Base-by-base conservation (phyloP, 2,329 filamentous ascomycete species). In the Nemania diffusa region DNA sequence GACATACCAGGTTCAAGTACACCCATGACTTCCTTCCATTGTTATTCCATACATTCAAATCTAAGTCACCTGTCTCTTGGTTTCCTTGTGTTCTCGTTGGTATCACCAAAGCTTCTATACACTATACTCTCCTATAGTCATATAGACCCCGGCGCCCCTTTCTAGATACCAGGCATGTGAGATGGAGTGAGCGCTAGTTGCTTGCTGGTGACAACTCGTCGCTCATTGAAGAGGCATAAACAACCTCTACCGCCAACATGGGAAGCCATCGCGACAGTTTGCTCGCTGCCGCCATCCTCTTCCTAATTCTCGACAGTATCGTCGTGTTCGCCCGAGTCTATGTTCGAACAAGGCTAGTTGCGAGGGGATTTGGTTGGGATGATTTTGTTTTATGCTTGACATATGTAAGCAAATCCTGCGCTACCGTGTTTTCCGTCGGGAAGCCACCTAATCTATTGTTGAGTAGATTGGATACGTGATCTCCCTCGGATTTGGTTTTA, bases 321-420 rank as follows among this genome's bases (percentile, higher is more conserved):
- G 73, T 72, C 44, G 69, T 78, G 32, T 69, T 64, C 27, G 65
- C 70, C 8, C 75, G 76, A 24, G 57, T 78, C 32, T 77, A 76
- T 60, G 76, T 78, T 6, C 76, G 77, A 20, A 74, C 71, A 9
- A 72, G 63, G 46, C 56, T 78, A 48, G 67, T 76, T n/a, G 71
- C 64, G 6, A 62, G 71, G 15, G 72, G 72, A 0, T 77, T 77
- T 53, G 76, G 77, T n/a, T 71, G 69, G 65, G 77, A 78, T 58
- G 77, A 78, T 32, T 69, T 73, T 17, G 58, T 72, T 24, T 60
- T 78, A 8, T 69, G 73, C 29, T 56, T 78, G 26, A 73, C 77
- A 57, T 76, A 74, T 66, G 76, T 77, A 40, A 70, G 64, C 65
- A 15, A 26, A 29, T 26, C 53, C 53, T 34, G 26, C 53, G 22